Base-by-base conservation (phyloP, 2,329 filamentous ascomycete genomes). In the Pseudocercospora musae region DNA sequence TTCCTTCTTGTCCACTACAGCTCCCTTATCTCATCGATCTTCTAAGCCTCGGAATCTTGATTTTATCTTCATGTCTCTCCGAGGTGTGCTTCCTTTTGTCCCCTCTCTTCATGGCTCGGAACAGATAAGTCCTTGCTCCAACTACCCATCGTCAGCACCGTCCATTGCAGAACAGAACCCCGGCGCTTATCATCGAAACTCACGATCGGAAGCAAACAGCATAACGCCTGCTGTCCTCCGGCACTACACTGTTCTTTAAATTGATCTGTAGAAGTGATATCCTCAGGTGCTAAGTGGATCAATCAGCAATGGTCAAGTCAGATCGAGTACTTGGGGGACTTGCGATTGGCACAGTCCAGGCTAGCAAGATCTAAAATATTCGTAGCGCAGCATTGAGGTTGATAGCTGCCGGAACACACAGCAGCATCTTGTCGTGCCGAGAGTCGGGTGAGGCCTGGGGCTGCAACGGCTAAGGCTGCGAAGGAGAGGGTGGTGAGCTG, bases 51-150 rank as follows among this genome's bases (percentile, higher is more conserved):
- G 37, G 9, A 25, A 25, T 25, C 23, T 25, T 6, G 23, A 25
- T 6, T 6, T 25, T 25, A 3, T 25, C 23, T 6, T 3, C 23
- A n/a, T n/a, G n/a, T 25, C 23, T 25, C 23, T n/a, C n/a, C n/a
- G n/a, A n/a, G n/a, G n/a, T n/a, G n/a, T n/a, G n/a, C n/a, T n/a
- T n/a, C n/a, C n/a, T n/a, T n/a, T n/a, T n/a, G n/a, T n/a, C n/a
- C n/a, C n/a, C n/a, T n/a, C n/a, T n/a, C 33, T 13, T 40, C 37
- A 52, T 6, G 53, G 53, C 18, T 56, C 31, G 20, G 18, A 23
- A 20, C 53, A 56, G n/a, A 56, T 42, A 23, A 56, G 53, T 15
- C 53, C 53, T n/a, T 56, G 53, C 18, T 56, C 53, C 33, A 56
- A 33, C 53, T 44, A 23, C 0, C 42, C 13, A 15, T 18, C 1